Evolutionary conservation across 2,329 filamentous ascomycete genomes (phyloP).

Genomic region (Microdochium paspali): DNA sequence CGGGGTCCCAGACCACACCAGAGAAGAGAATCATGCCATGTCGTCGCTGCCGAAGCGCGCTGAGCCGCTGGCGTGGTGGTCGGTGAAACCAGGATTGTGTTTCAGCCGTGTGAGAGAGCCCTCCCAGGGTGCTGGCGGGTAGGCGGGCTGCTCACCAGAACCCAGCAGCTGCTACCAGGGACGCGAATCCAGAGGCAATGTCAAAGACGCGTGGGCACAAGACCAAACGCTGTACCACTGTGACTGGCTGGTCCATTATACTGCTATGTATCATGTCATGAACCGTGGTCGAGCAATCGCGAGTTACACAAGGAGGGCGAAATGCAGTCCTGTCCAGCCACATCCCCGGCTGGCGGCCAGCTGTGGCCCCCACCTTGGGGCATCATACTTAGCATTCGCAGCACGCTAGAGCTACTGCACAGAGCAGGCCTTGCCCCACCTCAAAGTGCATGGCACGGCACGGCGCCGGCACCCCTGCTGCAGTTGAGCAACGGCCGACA

Average conservation of each 20-base stretch:
- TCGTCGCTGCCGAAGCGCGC: not conserved
- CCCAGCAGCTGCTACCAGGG: too few species aligned
- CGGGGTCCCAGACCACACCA: not conserved
- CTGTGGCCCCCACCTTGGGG: not conserved
- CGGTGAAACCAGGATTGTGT: not conserved
- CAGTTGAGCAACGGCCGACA: not conserved
- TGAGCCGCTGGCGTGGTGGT: not conserved
- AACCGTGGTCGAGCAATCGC: too few species aligned
- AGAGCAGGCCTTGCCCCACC: too few species aligned
- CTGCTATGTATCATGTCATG: not conserved
- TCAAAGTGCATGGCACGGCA: not conserved
- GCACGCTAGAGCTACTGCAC: too few species aligned
- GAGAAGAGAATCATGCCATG: not conserved
- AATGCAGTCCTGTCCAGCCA: not conserved
- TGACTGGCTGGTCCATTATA: not conserved
- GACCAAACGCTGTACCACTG: too few species aligned
- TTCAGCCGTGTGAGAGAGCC: conserved; percentile 1
- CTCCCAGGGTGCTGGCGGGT: not conserved
- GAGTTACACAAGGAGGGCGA: too few species aligned
- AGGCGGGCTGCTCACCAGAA: not conserved
- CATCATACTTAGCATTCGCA: too few species aligned
- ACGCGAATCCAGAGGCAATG: too few species aligned
- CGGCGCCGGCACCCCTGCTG: not conserved
- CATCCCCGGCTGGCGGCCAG: not conserved
- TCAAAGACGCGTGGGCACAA: too few species aligned